A percentile compares a stretch with the other conserved stretches of the same genome.
Conservation (phyloP, 129 eudicot species). For the Tagetes erecta region DNA sequence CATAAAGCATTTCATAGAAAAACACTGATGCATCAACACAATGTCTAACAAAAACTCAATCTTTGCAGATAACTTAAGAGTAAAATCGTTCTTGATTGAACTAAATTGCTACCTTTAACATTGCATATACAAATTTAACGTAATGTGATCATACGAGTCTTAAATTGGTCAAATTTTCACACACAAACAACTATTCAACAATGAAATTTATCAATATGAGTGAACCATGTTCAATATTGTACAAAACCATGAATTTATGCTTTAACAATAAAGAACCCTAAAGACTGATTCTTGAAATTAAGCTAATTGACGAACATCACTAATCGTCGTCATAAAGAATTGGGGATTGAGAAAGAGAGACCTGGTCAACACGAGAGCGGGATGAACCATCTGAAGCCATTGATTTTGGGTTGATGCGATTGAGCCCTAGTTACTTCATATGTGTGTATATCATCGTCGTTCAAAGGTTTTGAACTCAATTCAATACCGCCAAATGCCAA, state of each 20-base stretch:
- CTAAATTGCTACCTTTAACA: not conserved
- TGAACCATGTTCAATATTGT: slow-evolving; percentile 7
- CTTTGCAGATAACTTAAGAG: no score
- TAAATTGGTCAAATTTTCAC: slow-evolving; percentile 7
- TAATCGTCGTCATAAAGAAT: not conserved
- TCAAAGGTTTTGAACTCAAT: slow-evolving; percentile 31
- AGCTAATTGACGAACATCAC: not conserved
- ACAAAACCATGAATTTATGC: not conserved
- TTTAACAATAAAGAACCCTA: slow-evolving; percentile 6
- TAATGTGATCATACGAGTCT: not conserved
- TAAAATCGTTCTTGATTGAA: no score
- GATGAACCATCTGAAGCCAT: slow-evolving; percentile 38
- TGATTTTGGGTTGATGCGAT: slow-evolving; percentile 6
- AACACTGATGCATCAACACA: no score
- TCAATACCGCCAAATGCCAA: slow-evolving; percentile 40
- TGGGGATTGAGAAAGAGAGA: not conserved
- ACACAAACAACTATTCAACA: not conserved
- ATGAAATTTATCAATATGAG: slow-evolving; percentile 4
- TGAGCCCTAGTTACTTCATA: slow-evolving; percentile 28
- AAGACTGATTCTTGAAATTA: not conserved
- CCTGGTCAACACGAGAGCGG: slow-evolving; percentile 40
- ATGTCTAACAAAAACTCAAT: no score
- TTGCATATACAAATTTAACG: slow-evolving; percentile 7
- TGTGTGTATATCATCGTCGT: slow-evolving; percentile 14
- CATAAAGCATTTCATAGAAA: no score